Evolutionary conservation across 441 rosid genomes (phyloP), one percentile per base, ranked within the genome.

Genomic region (Pelargonium fulgidum): DNA sequence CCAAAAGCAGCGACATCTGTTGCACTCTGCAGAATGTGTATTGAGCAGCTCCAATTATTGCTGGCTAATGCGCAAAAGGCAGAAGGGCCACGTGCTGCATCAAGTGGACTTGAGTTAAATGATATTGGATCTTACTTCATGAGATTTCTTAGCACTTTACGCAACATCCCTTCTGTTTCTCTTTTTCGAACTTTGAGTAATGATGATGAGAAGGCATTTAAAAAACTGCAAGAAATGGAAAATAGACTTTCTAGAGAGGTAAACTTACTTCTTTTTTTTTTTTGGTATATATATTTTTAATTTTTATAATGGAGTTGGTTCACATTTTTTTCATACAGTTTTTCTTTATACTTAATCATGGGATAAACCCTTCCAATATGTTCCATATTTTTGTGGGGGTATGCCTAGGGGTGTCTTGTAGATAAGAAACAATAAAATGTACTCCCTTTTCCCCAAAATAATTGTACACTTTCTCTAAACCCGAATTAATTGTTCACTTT

Each of bases 151-250:
- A 79, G 87, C 82, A 92, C 96, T 70, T 78, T 94, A 75, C 89
- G 89, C 69, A 90, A 77, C 75, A 94, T 94, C 80, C 99, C 99
- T 63, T 92, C 99, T 3, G 90, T 94, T 78, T 91, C 98, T 66
- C 85, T 92, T 62, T 94, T 90, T 72, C 87, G 90, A 71, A 70
- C 87, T 72, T 74, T 94, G 79, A 83, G 82, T 59, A 84, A 85
- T 77, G 97, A 87, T 39, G 98, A 90, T 73, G 97, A 89, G 68
- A 82, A 82, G 77, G 89, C 91, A 22, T 70, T 90, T 68, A 85
- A 84, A 74, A 83, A 81, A 36, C 78, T 92, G 81, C 92, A 83
- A 76, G 86, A 85, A 77, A 84, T 81, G 82, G 98, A 89, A 79
- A 81, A 80, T 66, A 84, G 75, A 78, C 89, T 92, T 64, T 83